Percentiles rank a stretch among this genome's conserved stretches.
Evolutionary conservation across 495 filamentous ascomycete species (phyloP).

Genomic region (Chaetomium tenue): DNA sequence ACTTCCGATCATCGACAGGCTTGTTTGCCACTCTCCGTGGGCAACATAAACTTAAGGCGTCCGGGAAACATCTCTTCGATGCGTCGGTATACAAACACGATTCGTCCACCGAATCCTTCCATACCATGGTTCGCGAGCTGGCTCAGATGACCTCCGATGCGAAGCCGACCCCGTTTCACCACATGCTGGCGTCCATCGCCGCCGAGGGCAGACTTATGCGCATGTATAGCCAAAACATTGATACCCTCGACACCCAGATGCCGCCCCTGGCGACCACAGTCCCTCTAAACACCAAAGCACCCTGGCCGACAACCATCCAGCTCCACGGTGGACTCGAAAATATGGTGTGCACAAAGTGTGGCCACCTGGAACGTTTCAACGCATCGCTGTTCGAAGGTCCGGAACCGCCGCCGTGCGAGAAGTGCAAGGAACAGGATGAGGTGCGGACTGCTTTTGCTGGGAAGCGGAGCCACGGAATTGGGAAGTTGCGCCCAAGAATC

Average conservation of each 20-base stretch:
- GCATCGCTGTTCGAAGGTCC: slow-evolving; percentile 79
- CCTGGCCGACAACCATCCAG: slow-evolving; percentile 91
- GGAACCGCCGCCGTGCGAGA: slow-evolving; percentile 74
- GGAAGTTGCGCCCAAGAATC: slow-evolving; percentile 84
- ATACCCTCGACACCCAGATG: slow-evolving; percentile 87
- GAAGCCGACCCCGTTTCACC: slow-evolving; percentile 85
- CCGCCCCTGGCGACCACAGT: slow-evolving; percentile 73
- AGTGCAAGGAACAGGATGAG: slow-evolving; percentile 71
- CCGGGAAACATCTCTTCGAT: slow-evolving; percentile 94
- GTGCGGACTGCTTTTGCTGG: slow-evolving; percentile 74
- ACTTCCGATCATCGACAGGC: slow-evolving; percentile 88
- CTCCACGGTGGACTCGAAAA: slow-evolving; percentile 91
- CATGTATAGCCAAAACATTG: slow-evolving; percentile 94
- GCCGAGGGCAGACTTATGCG: slow-evolving; percentile 85
- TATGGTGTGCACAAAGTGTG: slow-evolving; percentile 95
- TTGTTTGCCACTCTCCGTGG: slow-evolving; percentile 79
- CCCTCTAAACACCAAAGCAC: slow-evolving; percentile 68
- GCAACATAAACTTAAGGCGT: slow-evolving; percentile 86
- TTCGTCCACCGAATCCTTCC: slow-evolving; percentile 80
- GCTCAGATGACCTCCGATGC: slow-evolving; percentile 71
- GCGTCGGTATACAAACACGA: slow-evolving; percentile 95
- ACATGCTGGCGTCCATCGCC: slow-evolving; percentile 87
- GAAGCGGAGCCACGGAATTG: slow-evolving; percentile 91
- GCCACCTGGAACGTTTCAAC: slow-evolving; percentile 71
- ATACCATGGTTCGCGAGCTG: slow-evolving; percentile 89